Evolutionary conservation across 192 early-diverging fungal species (phyloP).

Genomic region (Backusella circina): DNA sequence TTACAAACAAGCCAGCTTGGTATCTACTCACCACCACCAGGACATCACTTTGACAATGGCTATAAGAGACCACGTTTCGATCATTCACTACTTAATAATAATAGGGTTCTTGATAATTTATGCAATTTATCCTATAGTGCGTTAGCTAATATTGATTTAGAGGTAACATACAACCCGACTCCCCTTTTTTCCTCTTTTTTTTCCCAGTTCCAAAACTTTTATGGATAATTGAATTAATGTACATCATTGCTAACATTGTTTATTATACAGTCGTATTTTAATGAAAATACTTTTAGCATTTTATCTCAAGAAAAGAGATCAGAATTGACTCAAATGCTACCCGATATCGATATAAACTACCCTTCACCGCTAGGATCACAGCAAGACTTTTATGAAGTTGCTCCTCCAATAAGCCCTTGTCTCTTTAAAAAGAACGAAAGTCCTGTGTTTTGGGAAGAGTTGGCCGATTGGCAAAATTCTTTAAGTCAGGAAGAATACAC

Average conservation of each 20-base stretch:
- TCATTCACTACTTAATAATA: slow-evolving; percentile 3
- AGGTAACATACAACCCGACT: not conserved
- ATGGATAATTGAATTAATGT: not conserved
- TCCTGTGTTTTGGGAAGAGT: not conserved
- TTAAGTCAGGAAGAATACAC: not conserved
- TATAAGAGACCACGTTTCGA: slow-evolving; percentile 9
- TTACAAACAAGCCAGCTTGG: slow-evolving; percentile 2
- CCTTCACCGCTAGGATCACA: not conserved
- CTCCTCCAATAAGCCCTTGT: not conserved
- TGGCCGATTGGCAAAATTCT: not conserved
- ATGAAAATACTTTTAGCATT: slow-evolving; percentile 1
- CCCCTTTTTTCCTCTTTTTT: not conserved
- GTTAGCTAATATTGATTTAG: slow-evolving; percentile 15
- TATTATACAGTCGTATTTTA: slow-evolving; percentile 14
- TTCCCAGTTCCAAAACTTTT: not conserved
- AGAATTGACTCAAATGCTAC: slow-evolving; percentile 16
- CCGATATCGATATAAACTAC: not conserved
- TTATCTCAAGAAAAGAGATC: slow-evolving; percentile 13
- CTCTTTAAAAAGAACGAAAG: slow-evolving; percentile 5
- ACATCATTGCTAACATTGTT: not conserved
- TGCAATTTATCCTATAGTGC: slow-evolving; percentile 13
- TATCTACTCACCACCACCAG: slow-evolving; percentile 1
- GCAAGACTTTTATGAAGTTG: not conserved
- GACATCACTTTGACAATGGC: not conserved
- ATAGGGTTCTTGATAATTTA: slow-evolving; percentile 8